These are phyloP conservation scores for Paecilomyces dactylethromorphus DNA, from an alignment of 2,329 filamentous ascomycete genomes.

Conservation along the genomic window DNA sequence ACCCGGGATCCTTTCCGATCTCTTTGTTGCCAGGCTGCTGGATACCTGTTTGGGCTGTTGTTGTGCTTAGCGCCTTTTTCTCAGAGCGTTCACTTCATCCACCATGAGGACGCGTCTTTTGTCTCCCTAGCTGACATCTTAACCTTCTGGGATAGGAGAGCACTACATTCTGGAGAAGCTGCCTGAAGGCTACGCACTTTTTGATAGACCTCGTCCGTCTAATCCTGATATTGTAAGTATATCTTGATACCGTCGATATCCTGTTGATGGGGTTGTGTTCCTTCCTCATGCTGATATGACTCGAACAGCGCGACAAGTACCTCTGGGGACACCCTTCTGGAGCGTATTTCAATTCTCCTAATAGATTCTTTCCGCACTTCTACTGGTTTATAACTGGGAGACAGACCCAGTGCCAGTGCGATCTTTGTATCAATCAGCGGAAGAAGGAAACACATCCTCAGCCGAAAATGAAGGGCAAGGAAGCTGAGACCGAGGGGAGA, in stretches of 20 bases:
- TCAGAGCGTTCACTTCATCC: neutral
- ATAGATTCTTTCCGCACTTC: constrained; percentile 53
- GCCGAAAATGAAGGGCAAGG: constrained; percentile 2
- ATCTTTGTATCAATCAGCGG: constrained; percentile 34
- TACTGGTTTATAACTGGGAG: constrained; percentile 47
- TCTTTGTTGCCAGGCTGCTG: neutral
- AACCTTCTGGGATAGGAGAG: constrained; percentile 23
- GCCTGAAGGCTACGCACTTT: constrained; percentile 49
- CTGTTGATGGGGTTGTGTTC: neutral
- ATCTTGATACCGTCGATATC: neutral
- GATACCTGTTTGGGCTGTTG: neutral
- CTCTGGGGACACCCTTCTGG: constrained; percentile 52
- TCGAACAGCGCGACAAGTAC: constrained; percentile 44
- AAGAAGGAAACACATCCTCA: neutral
- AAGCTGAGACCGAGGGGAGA: neutral
- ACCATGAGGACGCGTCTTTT: neutral
- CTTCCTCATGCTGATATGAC: neutral
- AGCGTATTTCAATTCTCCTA: constrained; percentile 47
- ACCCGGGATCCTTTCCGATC: neutral
- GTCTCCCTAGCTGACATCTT: neutral
- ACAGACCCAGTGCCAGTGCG: constrained; percentile 43
- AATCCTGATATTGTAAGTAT: constrained; percentile 26
- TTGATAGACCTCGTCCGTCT: constrained; percentile 41
- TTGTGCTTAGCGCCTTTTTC: neutral
- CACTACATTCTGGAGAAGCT: constrained; percentile 47